phyloP scores from a whole-genome alignment of 441 rosid genomes.

The Isatis lusitanica region DNA sequence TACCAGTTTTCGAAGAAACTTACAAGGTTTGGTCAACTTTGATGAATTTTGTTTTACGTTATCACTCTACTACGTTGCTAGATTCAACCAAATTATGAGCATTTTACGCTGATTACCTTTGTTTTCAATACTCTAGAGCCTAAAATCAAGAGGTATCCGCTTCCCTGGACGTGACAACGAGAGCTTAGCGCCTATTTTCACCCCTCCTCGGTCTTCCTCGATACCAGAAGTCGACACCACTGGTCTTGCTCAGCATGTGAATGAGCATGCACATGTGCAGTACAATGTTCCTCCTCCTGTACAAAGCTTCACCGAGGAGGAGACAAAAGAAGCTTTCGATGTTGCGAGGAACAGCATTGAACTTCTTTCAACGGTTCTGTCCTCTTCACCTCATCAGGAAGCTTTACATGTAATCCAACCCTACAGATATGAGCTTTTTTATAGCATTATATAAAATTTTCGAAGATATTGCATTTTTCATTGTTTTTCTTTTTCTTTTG shows the following conservation, averaged over 20 bases:
- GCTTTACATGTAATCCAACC: slow-evolving; percentile 54
- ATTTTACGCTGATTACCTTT: background rate
- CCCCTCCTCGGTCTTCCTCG: slow-evolving; percentile 68
- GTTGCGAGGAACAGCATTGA: slow-evolving; percentile 88
- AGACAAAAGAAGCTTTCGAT: slow-evolving; percentile 83
- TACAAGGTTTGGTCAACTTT: slow-evolving; percentile 58
- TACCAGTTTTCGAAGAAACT: slow-evolving; percentile 89
- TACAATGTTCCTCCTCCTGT: slow-evolving; percentile 48
- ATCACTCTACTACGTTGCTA: background rate
- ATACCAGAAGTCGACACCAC: slow-evolving; percentile 49
- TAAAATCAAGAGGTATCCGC: slow-evolving; percentile 78
- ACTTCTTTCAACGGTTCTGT: slow-evolving; percentile 76
- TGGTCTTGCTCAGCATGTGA: slow-evolving; percentile 43
- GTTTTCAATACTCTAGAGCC: slow-evolving; percentile 46
- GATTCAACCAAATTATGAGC: background rate
- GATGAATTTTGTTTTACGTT: background rate
- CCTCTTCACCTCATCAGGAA: slow-evolving; percentile 80
- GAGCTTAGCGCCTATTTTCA: slow-evolving; percentile 88
- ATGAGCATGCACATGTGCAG: slow-evolving; percentile 37
- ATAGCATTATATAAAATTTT: background rate
- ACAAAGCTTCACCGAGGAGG: slow-evolving; percentile 62
- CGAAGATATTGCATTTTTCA: background rate
- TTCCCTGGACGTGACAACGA: slow-evolving; percentile 94
- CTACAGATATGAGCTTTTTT: background rate
- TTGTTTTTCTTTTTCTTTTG: background rate